phyloP scores from a whole-genome alignment of 2,329 filamentous ascomycete genomes.

The Calonectria leucothoes region DNA sequence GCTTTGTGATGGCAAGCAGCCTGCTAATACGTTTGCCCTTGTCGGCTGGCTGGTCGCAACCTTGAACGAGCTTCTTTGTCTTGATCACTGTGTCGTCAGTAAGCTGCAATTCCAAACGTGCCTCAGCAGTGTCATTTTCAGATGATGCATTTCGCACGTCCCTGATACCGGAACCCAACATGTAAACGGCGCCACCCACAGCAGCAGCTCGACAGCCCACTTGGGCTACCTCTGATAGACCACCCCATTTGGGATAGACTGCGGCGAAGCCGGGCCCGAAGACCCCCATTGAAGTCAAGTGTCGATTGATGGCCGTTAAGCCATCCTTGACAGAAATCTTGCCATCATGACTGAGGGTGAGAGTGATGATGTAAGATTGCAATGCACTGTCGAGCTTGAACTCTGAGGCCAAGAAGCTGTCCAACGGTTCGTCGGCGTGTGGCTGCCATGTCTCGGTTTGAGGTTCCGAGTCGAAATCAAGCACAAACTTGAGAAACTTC shows the following conservation, averaged over 20 bases:
- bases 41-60: slow-evolving; percentile 46
- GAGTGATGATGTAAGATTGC: slow-evolving; percentile 70
- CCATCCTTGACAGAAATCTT: slow-evolving; percentile 74
- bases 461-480: slow-evolving; percentile 72
- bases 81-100: slow-evolving; percentile 69
- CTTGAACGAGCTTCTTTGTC: slow-evolving; percentile 64
- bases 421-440: slow-evolving; percentile 65
- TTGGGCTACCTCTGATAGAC: slow-evolving; percentile 88
- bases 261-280: slow-evolving; percentile 92
- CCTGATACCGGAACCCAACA: slow-evolving; percentile 78
- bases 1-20: slow-evolving; percentile 76
- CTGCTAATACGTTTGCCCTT: slow-evolving; percentile 60
- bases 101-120: slow-evolving; percentile 60
- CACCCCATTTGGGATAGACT: slow-evolving; percentile 93
- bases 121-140: slow-evolving; percentile 38
- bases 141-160: slow-evolving; percentile 31
- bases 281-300: slow-evolving; percentile 86
- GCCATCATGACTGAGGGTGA: slow-evolving; percentile 79
- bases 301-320: slow-evolving; percentile 78
- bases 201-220: slow-evolving; percentile 91
- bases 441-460: slow-evolving; percentile 69
- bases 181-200: slow-evolving; percentile 91
- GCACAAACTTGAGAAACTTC: slow-evolving; percentile 92
- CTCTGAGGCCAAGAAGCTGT: slow-evolving; percentile 67
- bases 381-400: slow-evolving; percentile 78